phyloP scores from a whole-genome alignment of 768 basidiomycete genomes.

The Coprinopsis sp. region DNA sequence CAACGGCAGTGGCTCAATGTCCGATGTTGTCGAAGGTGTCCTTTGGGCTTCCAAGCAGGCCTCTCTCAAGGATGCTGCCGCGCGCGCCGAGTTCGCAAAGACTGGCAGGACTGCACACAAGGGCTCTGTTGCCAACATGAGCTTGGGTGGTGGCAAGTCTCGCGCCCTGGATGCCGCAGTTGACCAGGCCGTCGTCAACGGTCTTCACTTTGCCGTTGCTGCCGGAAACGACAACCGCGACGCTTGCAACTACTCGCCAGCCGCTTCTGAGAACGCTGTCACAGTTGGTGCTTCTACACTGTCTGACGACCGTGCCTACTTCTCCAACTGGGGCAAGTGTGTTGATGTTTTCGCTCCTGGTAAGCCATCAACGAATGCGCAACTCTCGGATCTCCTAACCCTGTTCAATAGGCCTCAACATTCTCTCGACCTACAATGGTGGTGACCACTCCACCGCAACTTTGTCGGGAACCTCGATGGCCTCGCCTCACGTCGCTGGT shows the following conservation, averaged over 20 bases:
- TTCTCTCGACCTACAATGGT: slow-evolving; percentile 82
- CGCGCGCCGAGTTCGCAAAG: slow-evolving; percentile 57
- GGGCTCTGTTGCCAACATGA: slow-evolving; percentile 97
- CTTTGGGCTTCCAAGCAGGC: slow-evolving; percentile 65
- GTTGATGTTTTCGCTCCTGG: slow-evolving; percentile 93
- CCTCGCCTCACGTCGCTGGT: slow-evolving; percentile 89
- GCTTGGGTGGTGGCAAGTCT: slow-evolving; percentile 93
- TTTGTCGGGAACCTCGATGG: slow-evolving; percentile 92
- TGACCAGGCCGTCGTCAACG: slow-evolving; percentile 74
- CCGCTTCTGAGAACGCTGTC: slow-evolving; percentile 80
- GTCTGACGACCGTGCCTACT: slow-evolving; percentile 77
- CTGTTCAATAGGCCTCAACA: slow-evolving; percentile 67
- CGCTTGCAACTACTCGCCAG: slow-evolving; percentile 92
- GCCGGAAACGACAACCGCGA: slow-evolving; percentile 89
- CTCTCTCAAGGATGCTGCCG: slow-evolving; percentile 49
- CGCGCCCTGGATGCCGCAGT: slow-evolving; percentile 79
- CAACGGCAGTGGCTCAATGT: slow-evolving; percentile 92
- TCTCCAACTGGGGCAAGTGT: slow-evolving; percentile 89
- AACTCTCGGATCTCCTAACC: too few species aligned
- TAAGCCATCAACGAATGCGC: slow-evolving; percentile 17
- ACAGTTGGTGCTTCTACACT: slow-evolving; percentile 93
- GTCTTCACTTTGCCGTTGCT: slow-evolving; percentile 96
- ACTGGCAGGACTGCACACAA: slow-evolving; percentile 84
- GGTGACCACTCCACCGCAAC: slow-evolving; percentile 57
- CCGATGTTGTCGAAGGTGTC: slow-evolving; percentile 88